phyloP scores from a whole-genome alignment of 192 early-diverging fungal genomes.

The Dissophora ornata region DNA sequence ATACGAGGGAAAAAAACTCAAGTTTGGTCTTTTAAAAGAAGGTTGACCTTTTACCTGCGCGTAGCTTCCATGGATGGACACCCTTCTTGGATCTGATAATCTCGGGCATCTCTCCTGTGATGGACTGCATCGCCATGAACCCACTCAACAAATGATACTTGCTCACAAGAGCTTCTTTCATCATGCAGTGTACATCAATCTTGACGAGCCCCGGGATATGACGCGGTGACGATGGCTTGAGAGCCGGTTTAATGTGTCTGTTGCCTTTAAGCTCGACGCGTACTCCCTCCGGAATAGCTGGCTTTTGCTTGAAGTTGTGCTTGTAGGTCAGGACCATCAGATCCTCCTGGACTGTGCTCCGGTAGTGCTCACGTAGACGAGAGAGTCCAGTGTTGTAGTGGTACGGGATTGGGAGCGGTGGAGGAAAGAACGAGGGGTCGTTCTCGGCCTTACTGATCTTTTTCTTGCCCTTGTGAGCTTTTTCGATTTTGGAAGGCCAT shows the following conservation, averaged over 20 bases:
- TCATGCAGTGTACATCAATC: conserved; percentile 88
- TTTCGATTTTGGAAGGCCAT: conserved; percentile 3
- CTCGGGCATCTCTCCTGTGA: conserved; percentile 84
- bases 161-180: conserved; percentile 85
- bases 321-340: conserved; percentile 66
- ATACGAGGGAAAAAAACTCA: no score
- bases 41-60: conserved; percentile 74
- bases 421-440: not conserved
- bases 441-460: not conserved
- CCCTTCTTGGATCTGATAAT: conserved; percentile 83
- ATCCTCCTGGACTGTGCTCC: conserved; percentile 61
- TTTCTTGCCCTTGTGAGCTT: not conserved
- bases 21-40: no score
- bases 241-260: conserved; percentile 63
- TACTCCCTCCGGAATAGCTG: conserved; percentile 39
- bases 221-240: conserved; percentile 67
- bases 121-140: conserved; percentile 89
- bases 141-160: conserved; percentile 90
- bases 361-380: conserved; percentile 63
- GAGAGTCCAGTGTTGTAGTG: not conserved
- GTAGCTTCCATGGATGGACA: conserved; percentile 87
- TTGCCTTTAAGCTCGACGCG: conserved; percentile 50
- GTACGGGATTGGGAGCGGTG: not conserved
- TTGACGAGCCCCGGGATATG: conserved; percentile 76
- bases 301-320: conserved; percentile 51